Evolutionary conservation across 2,329 filamentous ascomycete species (phyloP).

Genomic region (Fusarium staphyleae): DNA sequence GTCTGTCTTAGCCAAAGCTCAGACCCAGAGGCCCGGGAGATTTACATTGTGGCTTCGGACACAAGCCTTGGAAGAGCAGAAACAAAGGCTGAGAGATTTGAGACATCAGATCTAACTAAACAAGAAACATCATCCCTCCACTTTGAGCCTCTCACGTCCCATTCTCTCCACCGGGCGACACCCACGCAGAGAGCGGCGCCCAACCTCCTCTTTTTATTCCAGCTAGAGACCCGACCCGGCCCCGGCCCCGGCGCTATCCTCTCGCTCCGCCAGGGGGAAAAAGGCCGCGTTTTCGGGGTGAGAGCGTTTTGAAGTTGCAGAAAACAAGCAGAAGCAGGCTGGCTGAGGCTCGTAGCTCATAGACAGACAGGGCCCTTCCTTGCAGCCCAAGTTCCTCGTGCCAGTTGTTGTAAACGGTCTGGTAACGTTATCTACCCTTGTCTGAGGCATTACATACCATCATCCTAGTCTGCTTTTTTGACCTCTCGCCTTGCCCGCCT

Average conservation of each 20-base stretch:
- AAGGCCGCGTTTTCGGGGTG: conserved; percentile 17
- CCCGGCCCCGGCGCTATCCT: conserved; percentile 34
- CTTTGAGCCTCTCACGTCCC: conserved; percentile 20
- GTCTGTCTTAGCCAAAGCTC: background rate
- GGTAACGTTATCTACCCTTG: background rate
- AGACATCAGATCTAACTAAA: conserved; percentile 16
- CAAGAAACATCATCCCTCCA: background rate
- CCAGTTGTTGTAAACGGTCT: conserved; percentile 1
- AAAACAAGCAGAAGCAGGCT: conserved; percentile 22
- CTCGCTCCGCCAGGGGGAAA: conserved; percentile 19
- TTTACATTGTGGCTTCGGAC: background rate
- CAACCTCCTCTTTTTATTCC: conserved; percentile 26
- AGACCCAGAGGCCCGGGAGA: conserved; percentile 4
- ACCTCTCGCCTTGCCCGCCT: background rate
- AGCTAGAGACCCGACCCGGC: conserved; percentile 33
- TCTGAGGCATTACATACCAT: conserved; percentile 11
- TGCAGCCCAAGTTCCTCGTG: conserved; percentile 13
- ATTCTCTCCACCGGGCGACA: conserved; percentile 13
- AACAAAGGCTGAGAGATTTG: background rate
- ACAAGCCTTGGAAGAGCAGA: background rate
- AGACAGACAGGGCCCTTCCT: conserved; percentile 31
- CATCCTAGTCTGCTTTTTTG: conserved; percentile 8
- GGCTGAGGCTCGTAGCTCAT: conserved; percentile 26
- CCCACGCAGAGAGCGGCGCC: conserved; percentile 16
- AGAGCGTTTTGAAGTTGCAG: background rate